Base-by-base conservation (phyloP, 1,284 basidiomycete species). In the Phenoliferia sp. region DNA sequence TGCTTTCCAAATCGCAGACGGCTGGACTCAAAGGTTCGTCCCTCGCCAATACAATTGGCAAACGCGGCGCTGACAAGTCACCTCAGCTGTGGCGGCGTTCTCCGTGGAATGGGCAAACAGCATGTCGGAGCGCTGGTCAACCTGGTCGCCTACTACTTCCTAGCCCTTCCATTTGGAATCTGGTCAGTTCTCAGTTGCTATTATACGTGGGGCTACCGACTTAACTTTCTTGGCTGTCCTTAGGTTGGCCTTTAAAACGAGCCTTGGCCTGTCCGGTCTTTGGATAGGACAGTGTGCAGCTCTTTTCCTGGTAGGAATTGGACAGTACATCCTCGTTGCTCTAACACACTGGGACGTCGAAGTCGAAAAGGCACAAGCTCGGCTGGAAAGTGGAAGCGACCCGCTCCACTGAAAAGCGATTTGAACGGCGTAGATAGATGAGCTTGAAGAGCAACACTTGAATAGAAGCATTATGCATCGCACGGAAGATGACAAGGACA, bases 221-320 rank as follows among this genome's bases (percentile, higher is more conserved):
- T 57, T 17, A 57, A 7, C 56, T 2, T 12, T 2, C 28, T 15
- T 34, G 5, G 32, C 57, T n/a, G n/a, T n/a, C n/a, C n/a, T n/a
- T n/a, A 39, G 82, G 2, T 82, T 90, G 19, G 88, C 88, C 0
- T 90, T 89, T 76, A 79, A 79, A 64, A 69, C 61, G 19, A 48
- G 48, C 17, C 62, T 66, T 61, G 76, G 76, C 26, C 76, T 36
- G 74, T 75, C 22, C 72, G 88, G 88, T 7, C 80, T 90, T 2
- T 90, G 88, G 88, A 85, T 88, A 58, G 88, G 88, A 36, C 88
- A 90, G 78, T 87, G 88, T 26, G 80, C 89, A 33, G 88, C 85
- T 0, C 79, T 90, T 1, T 88, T 88, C 74, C 82, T 85, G 5
- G 87, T 89, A n/a, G 88, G 87, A 0, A 70, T 87, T n/a, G 82